Evolutionary conservation across 345 rosid species (phyloP).

Genomic region (Bruguiera parviflora): DNA sequence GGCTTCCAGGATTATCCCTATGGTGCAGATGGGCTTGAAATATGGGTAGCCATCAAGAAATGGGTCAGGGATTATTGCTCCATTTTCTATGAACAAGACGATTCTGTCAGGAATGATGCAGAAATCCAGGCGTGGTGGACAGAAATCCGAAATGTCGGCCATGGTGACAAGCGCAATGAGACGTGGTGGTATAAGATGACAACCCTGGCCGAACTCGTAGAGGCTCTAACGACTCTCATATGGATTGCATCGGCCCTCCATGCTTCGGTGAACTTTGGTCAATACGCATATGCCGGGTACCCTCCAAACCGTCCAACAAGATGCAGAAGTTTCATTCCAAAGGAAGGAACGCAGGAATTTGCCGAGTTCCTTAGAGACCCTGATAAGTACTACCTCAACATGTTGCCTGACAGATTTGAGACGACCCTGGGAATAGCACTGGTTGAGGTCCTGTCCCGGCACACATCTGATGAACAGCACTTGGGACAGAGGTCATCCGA

Average conservation of each 20-base stretch:
- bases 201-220: constrained; percentile 29
- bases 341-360: constrained; percentile 45
- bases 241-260: constrained; percentile 62
- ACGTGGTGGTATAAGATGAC: constrained; percentile 50
- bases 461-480: constrained; percentile 47
- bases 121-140: constrained; percentile 71
- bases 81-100: constrained; percentile 46
- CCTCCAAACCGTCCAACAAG: constrained; percentile 49
- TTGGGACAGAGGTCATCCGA: constrained; percentile 45
- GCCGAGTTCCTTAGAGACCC: constrained; percentile 36
- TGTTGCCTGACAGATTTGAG: constrained; percentile 51
- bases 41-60: constrained; percentile 49
- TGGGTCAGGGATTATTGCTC: constrained; percentile 54
- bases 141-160: constrained; percentile 51
- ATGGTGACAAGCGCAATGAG: constrained; percentile 45
- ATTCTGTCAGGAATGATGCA: constrained; percentile 34
- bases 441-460: constrained; percentile 46
- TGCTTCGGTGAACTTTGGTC: constrained; percentile 57
- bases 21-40: constrained; percentile 55
- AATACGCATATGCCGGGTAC: constrained; percentile 54
- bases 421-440: constrained; percentile 39
- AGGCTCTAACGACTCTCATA: constrained; percentile 50
- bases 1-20: constrained; percentile 59
- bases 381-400: constrained; percentile 38
- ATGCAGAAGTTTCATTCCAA: constrained; percentile 43